Conservation (phyloP, 768 basidiomycete genomes). For the Suillus hirtellus region DNA sequence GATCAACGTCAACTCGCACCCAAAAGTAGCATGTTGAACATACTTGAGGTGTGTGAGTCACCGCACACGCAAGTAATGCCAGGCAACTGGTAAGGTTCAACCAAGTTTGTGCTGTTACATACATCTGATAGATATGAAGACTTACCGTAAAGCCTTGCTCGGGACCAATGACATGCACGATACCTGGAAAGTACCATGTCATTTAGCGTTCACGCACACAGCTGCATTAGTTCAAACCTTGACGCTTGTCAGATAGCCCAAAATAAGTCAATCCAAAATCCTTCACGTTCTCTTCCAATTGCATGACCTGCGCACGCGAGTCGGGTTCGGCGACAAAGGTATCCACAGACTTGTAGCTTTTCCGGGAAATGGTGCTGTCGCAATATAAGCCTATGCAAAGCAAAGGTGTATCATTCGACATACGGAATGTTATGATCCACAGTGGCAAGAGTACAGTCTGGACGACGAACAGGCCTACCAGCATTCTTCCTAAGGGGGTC, state of each 20-base stretch:
- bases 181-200: conserved; percentile 45
- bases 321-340: conserved; percentile 84
- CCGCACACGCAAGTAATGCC: conserved; percentile 87
- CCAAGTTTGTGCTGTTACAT: background rate
- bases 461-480: conserved; percentile 72
- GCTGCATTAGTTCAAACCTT: conserved; percentile 50
- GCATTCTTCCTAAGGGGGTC: conserved; percentile 58
- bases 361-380: conserved; percentile 67
- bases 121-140: conserved; percentile 5
- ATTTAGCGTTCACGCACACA: background rate
- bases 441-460: conserved; percentile 88
- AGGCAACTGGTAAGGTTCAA: conserved; percentile 48
- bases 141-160: conserved; percentile 89
- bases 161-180: conserved; percentile 88
- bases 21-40: conserved; percentile 27
- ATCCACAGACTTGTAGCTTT: conserved; percentile 68
- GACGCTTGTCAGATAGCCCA: conserved; percentile 85
- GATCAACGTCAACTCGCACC: background rate
- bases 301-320: conserved; percentile 79
- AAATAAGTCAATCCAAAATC: conserved; percentile 92
- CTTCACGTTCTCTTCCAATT: conserved; percentile 87
- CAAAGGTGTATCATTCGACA: conserved; percentile 30
- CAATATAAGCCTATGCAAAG: conserved; percentile 4
- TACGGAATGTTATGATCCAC: conserved; percentile 89
- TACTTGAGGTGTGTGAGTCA: conserved; percentile 92